Percentiles rank a stretch among this genome's conserved stretches.
phyloP scores from a whole-genome alignment of 345 rosid genomes.

The Sapria himalayana region DNA sequence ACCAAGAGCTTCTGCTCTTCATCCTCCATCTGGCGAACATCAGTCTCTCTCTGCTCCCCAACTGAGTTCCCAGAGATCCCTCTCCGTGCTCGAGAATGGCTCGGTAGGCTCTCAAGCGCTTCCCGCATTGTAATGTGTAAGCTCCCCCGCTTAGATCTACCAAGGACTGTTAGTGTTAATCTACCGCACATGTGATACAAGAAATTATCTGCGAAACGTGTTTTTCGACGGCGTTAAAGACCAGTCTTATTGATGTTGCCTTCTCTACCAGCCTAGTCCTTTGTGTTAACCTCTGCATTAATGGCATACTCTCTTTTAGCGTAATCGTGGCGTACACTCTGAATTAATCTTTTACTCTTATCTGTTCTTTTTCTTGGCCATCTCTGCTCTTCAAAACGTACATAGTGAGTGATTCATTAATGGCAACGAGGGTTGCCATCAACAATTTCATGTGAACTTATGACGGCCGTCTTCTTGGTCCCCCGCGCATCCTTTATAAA shows the following conservation, averaged over 20 bases:
- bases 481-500: neutral
- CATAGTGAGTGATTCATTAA: too few relatives aligned
- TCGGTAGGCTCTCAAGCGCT: slow-evolving; percentile 77
- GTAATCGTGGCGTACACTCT: too few relatives aligned
- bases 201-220: too few relatives aligned
- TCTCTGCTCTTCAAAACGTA: too few relatives aligned
- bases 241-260: neutral
- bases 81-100: slow-evolving; percentile 45
- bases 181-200: too few relatives aligned
- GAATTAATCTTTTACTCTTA: neutral
- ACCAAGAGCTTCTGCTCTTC: slow-evolving; percentile 52
- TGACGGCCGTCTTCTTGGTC: neutral
- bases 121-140: slow-evolving; percentile 22
- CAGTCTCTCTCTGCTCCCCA: slow-evolving; percentile 56
- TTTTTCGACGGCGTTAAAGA: too few relatives aligned
- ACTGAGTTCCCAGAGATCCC: slow-evolving; percentile 51
- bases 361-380: neutral
- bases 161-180: too few relatives aligned
- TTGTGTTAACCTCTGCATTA: slow-evolving; percentile 38
- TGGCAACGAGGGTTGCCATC: too few relatives aligned
- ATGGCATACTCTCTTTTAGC: slow-evolving; percentile 13
- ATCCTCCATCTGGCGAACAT: slow-evolving; percentile 40
- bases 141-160: slow-evolving; percentile 6
- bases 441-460: neutral
- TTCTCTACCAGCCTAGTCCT: slow-evolving; percentile 14